Percentiles rank a stretch among this genome's conserved stretches.
phyloP scores from a whole-genome alignment of 192 early-diverging fungal species.

The Mortierella antarctica region DNA sequence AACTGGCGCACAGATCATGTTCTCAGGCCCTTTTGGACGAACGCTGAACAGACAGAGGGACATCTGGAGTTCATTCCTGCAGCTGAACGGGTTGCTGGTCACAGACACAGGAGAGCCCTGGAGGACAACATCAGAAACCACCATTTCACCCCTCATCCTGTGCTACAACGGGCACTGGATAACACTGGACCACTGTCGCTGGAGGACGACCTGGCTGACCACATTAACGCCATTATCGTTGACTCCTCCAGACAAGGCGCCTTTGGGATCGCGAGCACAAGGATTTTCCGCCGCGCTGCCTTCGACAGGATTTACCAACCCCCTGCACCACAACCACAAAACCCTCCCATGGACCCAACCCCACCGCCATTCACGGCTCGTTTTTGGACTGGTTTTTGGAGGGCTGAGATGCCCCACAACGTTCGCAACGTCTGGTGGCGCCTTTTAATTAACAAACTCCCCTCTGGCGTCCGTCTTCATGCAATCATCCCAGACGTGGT shows the following conservation, averaged over 20 bases:
- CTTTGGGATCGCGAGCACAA: background rate
- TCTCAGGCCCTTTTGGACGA: background rate
- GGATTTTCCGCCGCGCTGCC: background rate
- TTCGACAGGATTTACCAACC: background rate
- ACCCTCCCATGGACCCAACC: too few relatives aligned
- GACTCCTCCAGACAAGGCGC: background rate
- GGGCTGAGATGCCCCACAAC: background rate
- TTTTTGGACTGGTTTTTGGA: background rate
- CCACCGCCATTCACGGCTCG: background rate
- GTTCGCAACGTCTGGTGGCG: slow-evolving; percentile 1
- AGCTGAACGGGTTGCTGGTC: background rate
- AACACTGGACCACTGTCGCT: background rate
- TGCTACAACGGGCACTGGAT: background rate
- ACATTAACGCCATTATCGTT: slow-evolving; percentile 1
- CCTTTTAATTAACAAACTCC: background rate
- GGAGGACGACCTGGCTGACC: background rate
- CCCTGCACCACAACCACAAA: background rate
- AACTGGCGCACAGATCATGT: too few relatives aligned
- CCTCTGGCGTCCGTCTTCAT: background rate
- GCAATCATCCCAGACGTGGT: background rate
- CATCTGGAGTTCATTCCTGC: background rate
- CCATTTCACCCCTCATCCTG: background rate
- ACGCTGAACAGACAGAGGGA: background rate
- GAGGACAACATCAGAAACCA: background rate
- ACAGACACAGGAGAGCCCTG: background rate